Base-by-base conservation (phyloP, 2,329 filamentous ascomycete species). In the Verticillium albo-atrum region DNA sequence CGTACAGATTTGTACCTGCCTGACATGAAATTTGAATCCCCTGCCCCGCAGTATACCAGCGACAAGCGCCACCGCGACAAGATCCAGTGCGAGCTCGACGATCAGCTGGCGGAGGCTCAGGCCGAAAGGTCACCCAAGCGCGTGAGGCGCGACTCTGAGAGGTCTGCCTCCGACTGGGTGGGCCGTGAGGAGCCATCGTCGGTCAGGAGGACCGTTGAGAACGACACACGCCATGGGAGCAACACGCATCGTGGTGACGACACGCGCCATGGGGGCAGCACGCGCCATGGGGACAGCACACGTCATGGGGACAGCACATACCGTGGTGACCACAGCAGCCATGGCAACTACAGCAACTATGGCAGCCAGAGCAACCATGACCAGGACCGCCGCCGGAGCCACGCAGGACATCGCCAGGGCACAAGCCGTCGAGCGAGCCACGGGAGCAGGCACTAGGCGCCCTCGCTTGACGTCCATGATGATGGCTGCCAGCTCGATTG, bases 1-100 rank as follows among this genome's bases (percentile, higher is more conserved):
- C n/a, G 10, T 7, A 9, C 42, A 12, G 20, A 12, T 4, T 10
- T 47, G 3, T 47, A n/a, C 17, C 20, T 47, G 9, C 42, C n/a
- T 12, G 42, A 47, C 42, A 10, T 47, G 42, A 12, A 6, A 23
- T 23, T 3, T n/a, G 3, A 3, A 3, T 10, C n/a, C 15, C 9
- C 9, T 9, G 12, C n/a, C 42, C 42, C n/a, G 6, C 42, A 12
- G 42, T 12, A 47, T 20, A 6, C 42, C 20, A 12, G 20, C 20
- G 42, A n/a, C 42, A 47, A 47, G 42, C 42, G 42, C 9, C 10
- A 12, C 42, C 57, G 57, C 15, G 60, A 63, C 20, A 60, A 62
- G 28, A 12, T 63, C 25, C 50, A 57, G 27, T 54, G 54, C 34
- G 61, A 63, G 23, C 57, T 63, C 27, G 60, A 63, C 15, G 54